These are phyloP conservation scores for Dictyophora rubrovolvata DNA, from an alignment of 768 basidiomycete genomes.

Conservation along the genomic window DNA sequence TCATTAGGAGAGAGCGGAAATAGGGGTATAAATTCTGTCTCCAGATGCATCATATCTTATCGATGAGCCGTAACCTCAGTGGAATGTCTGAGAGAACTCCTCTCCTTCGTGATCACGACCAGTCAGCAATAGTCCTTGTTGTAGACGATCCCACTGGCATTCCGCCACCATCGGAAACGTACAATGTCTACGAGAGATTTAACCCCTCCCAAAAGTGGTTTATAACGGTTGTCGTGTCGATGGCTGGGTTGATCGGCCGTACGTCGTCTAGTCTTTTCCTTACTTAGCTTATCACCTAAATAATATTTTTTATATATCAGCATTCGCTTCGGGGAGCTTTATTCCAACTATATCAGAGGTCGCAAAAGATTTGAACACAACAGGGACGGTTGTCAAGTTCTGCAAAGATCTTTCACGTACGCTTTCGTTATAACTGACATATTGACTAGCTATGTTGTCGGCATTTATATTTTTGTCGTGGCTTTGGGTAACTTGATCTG, in stretches of 20 bases:
- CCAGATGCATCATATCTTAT: background rate
- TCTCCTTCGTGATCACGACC: background rate
- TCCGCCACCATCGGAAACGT: background rate
- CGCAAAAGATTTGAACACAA: slow-evolving; percentile 49
- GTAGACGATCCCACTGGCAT: background rate
- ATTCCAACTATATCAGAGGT: slow-evolving; percentile 69
- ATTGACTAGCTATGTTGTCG: background rate
- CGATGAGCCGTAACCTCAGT: background rate
- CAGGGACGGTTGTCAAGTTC: slow-evolving; percentile 50
- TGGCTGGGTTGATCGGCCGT: background rate
- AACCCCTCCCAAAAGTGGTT: background rate
- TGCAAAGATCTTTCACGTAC: background rate
- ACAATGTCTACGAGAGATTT: background rate
- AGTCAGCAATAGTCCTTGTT: background rate
- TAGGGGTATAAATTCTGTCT: background rate
- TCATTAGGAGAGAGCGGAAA: background rate
- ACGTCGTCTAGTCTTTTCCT: background rate
- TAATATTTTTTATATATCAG: slow-evolving; percentile 28
- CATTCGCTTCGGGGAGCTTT: slow-evolving; percentile 59
- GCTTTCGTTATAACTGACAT: background rate
- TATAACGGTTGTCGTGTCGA: background rate
- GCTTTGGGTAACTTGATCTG: slow-evolving; percentile 40
- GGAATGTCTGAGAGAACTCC: background rate
- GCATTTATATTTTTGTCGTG: slow-evolving; percentile 20
- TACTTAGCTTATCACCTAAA: background rate